Percentiles rank a stretch among this genome's conserved stretches.
These are phyloP conservation scores for Rhynchospora tenuis DNA, from an alignment of 176 grass and related monocot species.

Conservation along the genomic window DNA sequence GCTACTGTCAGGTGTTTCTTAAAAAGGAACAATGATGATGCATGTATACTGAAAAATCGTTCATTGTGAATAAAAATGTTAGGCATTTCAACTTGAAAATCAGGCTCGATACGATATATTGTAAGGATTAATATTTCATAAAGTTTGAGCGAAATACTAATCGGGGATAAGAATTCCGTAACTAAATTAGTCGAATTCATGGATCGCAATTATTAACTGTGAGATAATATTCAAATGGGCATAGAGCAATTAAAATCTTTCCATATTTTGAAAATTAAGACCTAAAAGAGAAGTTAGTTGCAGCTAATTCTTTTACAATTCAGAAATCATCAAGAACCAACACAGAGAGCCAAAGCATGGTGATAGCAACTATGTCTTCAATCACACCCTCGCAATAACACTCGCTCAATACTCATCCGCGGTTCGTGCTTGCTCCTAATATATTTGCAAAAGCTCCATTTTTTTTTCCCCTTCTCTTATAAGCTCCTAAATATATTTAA, in stretches of 20 bases:
- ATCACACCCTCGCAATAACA: slow-evolving; percentile 59
- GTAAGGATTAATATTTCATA: background rate
- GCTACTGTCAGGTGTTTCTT: background rate
- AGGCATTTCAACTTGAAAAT: background rate
- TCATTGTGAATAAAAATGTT: background rate
- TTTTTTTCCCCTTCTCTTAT: background rate
- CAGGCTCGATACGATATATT: background rate
- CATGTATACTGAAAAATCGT: background rate
- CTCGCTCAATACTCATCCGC: slow-evolving; percentile 83
- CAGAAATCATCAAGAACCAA: slow-evolving; percentile 36
- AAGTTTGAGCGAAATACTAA: background rate
- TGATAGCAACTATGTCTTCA: slow-evolving; percentile 44
- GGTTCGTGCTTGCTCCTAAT: slow-evolving; percentile 37
- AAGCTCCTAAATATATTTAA: background rate
- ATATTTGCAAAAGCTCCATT: background rate
- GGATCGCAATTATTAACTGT: background rate
- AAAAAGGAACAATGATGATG: background rate
- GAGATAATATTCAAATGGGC: background rate
- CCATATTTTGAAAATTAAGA: background rate
- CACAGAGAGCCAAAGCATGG: slow-evolving; percentile 20
- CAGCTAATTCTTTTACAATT: background rate
- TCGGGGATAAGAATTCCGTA: background rate
- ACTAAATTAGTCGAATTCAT: background rate
- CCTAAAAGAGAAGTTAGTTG: background rate
- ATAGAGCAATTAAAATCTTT: background rate